These are phyloP conservation scores for Fusarium aywerte DNA, from an alignment of 2,329 filamentous ascomycete genomes.

Conservation along the genomic window DNA sequence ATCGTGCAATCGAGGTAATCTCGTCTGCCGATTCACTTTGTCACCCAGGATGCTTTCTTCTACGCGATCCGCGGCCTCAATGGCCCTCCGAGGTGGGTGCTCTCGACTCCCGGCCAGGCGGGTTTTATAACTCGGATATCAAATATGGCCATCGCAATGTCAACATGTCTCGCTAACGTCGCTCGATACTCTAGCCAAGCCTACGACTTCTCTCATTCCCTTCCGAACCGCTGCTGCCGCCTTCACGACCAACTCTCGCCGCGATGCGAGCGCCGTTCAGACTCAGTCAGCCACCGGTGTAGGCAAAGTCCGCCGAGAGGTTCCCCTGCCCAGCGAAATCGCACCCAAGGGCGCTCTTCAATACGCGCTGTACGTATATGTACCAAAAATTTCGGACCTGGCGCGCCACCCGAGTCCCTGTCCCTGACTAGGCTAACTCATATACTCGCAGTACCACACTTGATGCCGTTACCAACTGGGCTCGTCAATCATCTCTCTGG, in stretches of 20 bases:
- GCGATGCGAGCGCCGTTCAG: slow-evolving; percentile 69
- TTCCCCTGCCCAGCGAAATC: slow-evolving; percentile 81
- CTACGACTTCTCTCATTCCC: slow-evolving; percentile 69
- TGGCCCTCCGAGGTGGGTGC: slow-evolving; percentile 63
- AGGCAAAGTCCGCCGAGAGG: slow-evolving; percentile 72
- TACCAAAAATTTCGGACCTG: background rate
- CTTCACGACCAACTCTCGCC: slow-evolving; percentile 72
- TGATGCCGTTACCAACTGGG: slow-evolving; percentile 86
- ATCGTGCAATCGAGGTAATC: slow-evolving; percentile 35
- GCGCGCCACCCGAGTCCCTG: background rate
- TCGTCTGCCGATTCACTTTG: slow-evolving; percentile 32
- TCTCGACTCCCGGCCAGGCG: slow-evolving; percentile 25
- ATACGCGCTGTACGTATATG: slow-evolving; percentile 80
- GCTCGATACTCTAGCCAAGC: slow-evolving; percentile 66
- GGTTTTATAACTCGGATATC: slow-evolving; percentile 36
- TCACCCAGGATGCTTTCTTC: slow-evolving; percentile 58
- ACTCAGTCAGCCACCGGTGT: slow-evolving; percentile 66
- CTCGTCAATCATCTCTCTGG: slow-evolving; percentile 85
- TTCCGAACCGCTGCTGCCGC: slow-evolving; percentile 71
- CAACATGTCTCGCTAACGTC: slow-evolving; percentile 17
- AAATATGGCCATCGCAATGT: slow-evolving; percentile 15
- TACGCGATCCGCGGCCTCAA: slow-evolving; percentile 62
- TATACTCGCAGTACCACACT: slow-evolving; percentile 71
- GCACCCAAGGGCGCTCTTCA: slow-evolving; percentile 82
- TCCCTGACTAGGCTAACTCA: background rate